Conservation (phyloP, 306 rosid genomes). For the Castanea crenata region DNA sequence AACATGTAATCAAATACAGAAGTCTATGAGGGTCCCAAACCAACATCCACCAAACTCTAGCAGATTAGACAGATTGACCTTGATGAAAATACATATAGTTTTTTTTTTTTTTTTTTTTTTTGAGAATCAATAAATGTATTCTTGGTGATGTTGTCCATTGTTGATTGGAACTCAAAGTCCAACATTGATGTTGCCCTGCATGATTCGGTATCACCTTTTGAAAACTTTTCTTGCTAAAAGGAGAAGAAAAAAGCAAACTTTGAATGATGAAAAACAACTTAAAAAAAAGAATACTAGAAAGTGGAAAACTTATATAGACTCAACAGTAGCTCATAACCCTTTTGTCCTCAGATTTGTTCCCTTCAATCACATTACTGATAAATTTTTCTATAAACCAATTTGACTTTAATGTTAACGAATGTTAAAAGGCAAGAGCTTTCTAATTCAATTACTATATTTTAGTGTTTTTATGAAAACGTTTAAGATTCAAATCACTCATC, state of each 20-base stretch:
- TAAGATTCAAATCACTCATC: too few relatives aligned
- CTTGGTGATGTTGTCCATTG: too few relatives aligned
- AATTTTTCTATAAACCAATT: too few relatives aligned
- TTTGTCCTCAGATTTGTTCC: too few relatives aligned
- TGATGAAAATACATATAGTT: neutral
- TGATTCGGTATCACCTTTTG: slow-evolving; percentile 18
- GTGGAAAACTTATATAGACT: neutral
- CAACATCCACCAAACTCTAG: neutral
- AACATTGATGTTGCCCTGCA: neutral
- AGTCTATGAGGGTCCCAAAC: slow-evolving; percentile 8
- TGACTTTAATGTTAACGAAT: too few relatives aligned
- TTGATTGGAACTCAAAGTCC: neutral
- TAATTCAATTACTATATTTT: too few relatives aligned
- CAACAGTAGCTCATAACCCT: neutral
- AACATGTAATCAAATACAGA: neutral
- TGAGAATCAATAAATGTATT: too few relatives aligned
- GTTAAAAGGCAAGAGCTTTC: too few relatives aligned
- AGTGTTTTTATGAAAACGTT: too few relatives aligned
- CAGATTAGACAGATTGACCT: slow-evolving; percentile 11
- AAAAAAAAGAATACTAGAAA: neutral
- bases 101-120: neutral
- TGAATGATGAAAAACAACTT: neutral
- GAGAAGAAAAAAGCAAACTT: neutral
- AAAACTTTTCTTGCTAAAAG: slow-evolving; percentile 2
- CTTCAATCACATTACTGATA: too few relatives aligned